phyloP scores from a whole-genome alignment of 805 yeast species.

The Yarrowia yakushimensis region DNA sequence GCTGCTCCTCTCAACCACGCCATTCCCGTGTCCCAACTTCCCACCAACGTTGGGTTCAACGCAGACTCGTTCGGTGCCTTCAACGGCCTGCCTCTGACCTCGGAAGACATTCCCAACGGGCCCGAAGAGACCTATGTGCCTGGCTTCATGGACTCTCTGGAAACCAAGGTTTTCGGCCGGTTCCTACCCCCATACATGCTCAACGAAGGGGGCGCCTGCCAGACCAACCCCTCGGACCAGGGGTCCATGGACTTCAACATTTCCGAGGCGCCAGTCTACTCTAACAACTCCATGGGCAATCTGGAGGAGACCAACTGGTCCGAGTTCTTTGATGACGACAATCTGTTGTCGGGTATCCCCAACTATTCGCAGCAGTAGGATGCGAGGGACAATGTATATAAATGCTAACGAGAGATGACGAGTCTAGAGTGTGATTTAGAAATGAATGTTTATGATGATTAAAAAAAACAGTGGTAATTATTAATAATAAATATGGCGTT shows the following conservation, averaged over 20 bases:
- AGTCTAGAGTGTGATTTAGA: background rate
- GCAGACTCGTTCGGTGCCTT: conserved; percentile 24
- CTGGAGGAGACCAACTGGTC: conserved; percentile 17
- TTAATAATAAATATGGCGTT: no score
- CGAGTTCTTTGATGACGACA: conserved; percentile 21
- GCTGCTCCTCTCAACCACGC: conserved; percentile 17
- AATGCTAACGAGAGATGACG: conserved; percentile 4
- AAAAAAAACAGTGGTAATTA: no score
- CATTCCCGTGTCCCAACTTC: conserved; percentile 5
- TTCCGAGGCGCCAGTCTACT: background rate
- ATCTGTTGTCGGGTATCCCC: conserved; percentile 11
- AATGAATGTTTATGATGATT: background rate
- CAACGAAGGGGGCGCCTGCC: conserved; percentile 22
- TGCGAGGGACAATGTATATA: background rate
- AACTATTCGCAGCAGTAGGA: background rate
- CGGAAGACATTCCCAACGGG: conserved; percentile 29
- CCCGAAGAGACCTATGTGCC: conserved; percentile 50
- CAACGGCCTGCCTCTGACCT: background rate
- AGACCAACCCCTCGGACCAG: background rate
- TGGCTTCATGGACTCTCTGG: conserved; percentile 81
- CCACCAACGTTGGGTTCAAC: conserved; percentile 28
- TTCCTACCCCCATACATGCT: conserved; percentile 83
- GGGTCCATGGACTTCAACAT: background rate
- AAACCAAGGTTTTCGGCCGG: conserved; percentile 79
- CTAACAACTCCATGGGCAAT: conserved; percentile 7